A percentile compares a stretch with the other conserved stretches of the same genome.
Evolutionary conservation across 208 protist genomes (phyloP).

Genomic region (Balamuthia mandrillaris): DNA sequence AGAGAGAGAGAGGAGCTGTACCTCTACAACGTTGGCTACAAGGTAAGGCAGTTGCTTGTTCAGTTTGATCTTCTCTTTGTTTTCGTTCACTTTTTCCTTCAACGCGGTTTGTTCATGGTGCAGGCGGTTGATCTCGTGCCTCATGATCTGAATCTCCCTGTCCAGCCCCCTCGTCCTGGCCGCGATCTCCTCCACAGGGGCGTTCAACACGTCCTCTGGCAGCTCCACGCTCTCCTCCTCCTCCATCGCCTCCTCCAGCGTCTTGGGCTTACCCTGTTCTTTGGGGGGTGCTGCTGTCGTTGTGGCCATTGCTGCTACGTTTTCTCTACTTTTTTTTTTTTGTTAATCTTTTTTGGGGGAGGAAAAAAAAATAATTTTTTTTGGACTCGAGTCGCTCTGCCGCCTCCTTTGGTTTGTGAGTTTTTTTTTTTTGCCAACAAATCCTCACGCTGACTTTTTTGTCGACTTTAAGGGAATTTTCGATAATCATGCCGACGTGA

Average conservation of each 20-base stretch:
- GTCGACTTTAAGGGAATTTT: too few relatives aligned
- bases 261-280: slow-evolving; percentile 41
- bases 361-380: too few relatives aligned
- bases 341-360: too few relatives aligned
- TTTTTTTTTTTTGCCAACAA: too few relatives aligned
- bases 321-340: too few relatives aligned
- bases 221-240: slow-evolving; percentile 23
- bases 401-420: too few relatives aligned
- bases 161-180: slow-evolving; percentile 72
- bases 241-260: slow-evolving; percentile 36
- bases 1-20: slow-evolving; percentile 33
- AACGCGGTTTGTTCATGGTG: slow-evolving; percentile 71
- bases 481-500: too few relatives aligned
- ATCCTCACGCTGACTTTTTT: too few relatives aligned
- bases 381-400: too few relatives aligned
- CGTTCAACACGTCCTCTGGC: slow-evolving; percentile 19
- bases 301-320: too few relatives aligned
- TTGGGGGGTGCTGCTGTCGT: too few relatives aligned
- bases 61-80: slow-evolving; percentile 89
- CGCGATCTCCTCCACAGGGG: slow-evolving; percentile 63
- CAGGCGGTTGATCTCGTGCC: slow-evolving; percentile 62
- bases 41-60: slow-evolving; percentile 90
- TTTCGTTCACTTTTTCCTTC: slow-evolving; percentile 76
- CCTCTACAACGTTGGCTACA: slow-evolving; percentile 88
- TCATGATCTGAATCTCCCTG: slow-evolving; percentile 72